These are phyloP conservation scores for Halophytophthora batemanensis DNA, from an alignment of 352 stramenopile genomes.

Conservation along the genomic window DNA sequence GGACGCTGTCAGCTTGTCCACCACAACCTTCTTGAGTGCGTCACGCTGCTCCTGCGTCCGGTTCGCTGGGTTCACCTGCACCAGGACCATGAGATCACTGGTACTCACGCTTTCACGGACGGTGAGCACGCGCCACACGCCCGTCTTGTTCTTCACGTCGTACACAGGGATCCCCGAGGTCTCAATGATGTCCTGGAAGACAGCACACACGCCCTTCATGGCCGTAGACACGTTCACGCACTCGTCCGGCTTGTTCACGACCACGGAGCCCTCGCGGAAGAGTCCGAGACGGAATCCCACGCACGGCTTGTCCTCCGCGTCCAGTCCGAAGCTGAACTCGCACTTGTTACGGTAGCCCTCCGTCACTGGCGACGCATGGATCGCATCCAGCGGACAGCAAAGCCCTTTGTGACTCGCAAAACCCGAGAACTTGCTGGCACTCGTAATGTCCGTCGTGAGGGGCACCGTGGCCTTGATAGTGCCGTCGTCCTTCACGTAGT, in stretches of 20 bases:
- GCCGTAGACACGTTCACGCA: slow-evolving; percentile 75
- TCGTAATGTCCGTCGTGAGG: slow-evolving; percentile 18
- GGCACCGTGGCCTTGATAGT: slow-evolving; percentile 33
- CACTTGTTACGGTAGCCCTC: slow-evolving; percentile 97
- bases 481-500: slow-evolving; percentile 37
- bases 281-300: slow-evolving; percentile 86
- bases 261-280: slow-evolving; percentile 75
- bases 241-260: slow-evolving; percentile 60
- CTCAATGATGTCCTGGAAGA: slow-evolving; percentile 63
- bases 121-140: slow-evolving; percentile 78
- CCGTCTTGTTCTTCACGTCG: slow-evolving; percentile 59
- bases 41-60: slow-evolving; percentile 32
- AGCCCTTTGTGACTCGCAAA: slow-evolving; percentile 83
- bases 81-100: slow-evolving; percentile 71
- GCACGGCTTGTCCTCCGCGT: slow-evolving; percentile 67
- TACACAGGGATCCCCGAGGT: slow-evolving; percentile 63
- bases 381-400: slow-evolving; percentile 85
- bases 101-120: slow-evolving; percentile 68
- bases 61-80: slow-evolving; percentile 63
- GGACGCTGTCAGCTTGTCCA: slow-evolving; percentile 41
- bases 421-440: slow-evolving; percentile 29
- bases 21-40: slow-evolving; percentile 39
- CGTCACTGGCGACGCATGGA: slow-evolving; percentile 77
- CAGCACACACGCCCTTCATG: slow-evolving; percentile 80
- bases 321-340: slow-evolving; percentile 94